Conservation (phyloP, 179 eudicot species). For the Corrigiola litoralis region DNA sequence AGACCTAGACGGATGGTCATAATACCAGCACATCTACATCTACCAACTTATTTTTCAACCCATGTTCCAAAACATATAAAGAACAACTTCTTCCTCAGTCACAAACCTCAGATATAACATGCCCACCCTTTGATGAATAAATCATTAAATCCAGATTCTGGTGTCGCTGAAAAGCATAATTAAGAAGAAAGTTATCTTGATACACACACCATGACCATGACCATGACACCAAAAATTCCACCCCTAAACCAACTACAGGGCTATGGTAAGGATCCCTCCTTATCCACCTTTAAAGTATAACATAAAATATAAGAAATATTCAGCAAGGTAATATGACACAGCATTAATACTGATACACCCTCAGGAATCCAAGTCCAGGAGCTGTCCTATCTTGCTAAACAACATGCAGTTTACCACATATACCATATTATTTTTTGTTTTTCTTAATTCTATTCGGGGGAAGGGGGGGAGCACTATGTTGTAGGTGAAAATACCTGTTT, state of each 20-base stretch:
- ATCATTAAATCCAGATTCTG: no score
- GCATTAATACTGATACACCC: neutral
- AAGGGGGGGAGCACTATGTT: neutral
- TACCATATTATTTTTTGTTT: neutral
- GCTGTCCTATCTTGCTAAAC: neutral
- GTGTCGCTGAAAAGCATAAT: no score
- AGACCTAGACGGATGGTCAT: neutral
- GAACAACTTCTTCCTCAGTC: neutral
- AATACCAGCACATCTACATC: neutral
- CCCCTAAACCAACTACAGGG: no score
- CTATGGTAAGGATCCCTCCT: no score
- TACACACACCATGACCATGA: no score
- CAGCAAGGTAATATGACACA: neutral
- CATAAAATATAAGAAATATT: neutral
- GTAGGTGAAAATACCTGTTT: conserved; percentile 55
- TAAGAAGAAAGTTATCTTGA: no score
- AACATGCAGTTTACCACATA: neutral
- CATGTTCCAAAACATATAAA: neutral
- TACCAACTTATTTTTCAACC: no score
- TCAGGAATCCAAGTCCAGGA: neutral
- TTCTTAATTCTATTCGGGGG: no score
- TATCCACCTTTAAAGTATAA: neutral
- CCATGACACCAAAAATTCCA: no score
- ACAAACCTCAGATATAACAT: neutral
- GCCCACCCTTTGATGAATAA: neutral